These are phyloP conservation scores for Aspergillus ellipticus DNA, from an alignment of 495 filamentous ascomycete genomes.

Conservation along the genomic window DNA sequence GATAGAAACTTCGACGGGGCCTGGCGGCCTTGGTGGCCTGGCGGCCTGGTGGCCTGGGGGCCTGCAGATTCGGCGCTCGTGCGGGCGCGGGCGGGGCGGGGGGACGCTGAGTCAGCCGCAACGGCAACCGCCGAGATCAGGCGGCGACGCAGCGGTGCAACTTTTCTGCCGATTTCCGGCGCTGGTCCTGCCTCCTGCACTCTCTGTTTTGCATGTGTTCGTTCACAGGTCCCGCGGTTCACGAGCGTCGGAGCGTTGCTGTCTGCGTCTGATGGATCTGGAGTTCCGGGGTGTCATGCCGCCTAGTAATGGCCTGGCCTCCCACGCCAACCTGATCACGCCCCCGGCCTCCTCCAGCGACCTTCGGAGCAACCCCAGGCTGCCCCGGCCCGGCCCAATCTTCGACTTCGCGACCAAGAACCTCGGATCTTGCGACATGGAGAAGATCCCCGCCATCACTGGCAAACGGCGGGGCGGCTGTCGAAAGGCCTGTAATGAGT, in stretches of 20 bases:
- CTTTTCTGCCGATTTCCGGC: conserved; percentile 49
- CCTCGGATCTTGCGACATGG: conserved; percentile 38
- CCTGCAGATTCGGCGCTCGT: no score
- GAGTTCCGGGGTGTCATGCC: conserved; percentile 39
- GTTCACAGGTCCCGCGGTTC: conserved; percentile 28
- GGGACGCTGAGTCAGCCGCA: no score
- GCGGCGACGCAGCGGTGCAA: no score
- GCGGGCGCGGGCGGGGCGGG: no score
- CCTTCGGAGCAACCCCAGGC: conserved; percentile 41
- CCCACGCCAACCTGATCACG: conserved; percentile 26
- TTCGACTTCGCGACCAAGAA: conserved; percentile 32
- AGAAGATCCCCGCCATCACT: conserved; percentile 42
- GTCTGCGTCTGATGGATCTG: conserved; percentile 38
- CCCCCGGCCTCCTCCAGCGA: conserved; percentile 31
- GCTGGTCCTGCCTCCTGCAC: conserved; percentile 20
- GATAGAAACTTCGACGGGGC: no score
- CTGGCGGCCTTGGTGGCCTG: no score
- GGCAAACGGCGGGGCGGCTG: conserved; percentile 47
- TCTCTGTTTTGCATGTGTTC: conserved; percentile 23
- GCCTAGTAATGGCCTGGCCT: conserved; percentile 33
- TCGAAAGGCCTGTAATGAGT: conserved; percentile 48
- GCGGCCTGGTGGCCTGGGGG: no score
- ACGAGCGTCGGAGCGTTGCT: conserved; percentile 33
- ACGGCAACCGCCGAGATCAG: no score
- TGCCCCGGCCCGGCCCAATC: conserved; percentile 33